Evolutionary conservation across 106 monocot genomes (phyloP).

Genomic region (Cymbidium sinense): DNA sequence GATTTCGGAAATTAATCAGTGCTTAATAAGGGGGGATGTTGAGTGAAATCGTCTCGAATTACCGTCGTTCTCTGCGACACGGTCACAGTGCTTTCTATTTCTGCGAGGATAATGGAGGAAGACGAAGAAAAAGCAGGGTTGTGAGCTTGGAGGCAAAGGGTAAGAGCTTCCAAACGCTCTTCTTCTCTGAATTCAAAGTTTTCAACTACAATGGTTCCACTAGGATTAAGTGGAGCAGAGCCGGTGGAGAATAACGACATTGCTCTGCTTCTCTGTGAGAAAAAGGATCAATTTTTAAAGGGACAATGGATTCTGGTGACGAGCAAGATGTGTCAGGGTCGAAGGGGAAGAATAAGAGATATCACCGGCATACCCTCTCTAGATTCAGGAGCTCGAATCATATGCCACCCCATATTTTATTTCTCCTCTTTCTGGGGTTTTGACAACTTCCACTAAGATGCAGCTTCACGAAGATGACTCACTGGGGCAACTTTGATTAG

Average conservation of each 20-base stretch:
- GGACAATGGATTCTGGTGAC: constrained; percentile 42
- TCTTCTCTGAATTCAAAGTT: no score
- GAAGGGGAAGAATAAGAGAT: constrained; percentile 37
- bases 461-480: no score
- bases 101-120: background rate
- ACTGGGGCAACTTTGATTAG: no score
- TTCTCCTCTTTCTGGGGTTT: background rate
- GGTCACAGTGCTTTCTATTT: background rate
- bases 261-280: constrained; percentile 3
- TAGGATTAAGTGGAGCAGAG: no score
- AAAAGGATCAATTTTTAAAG: constrained; percentile 4
- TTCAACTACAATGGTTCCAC: no score
- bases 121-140: background rate
- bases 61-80: constrained; percentile 7
- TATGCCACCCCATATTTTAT: constrained; percentile 22
- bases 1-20: constrained; percentile 10
- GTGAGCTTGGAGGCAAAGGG: background rate
- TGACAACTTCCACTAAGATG: no score
- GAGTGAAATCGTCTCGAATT: background rate
- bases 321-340: constrained; percentile 36
- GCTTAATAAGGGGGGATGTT: constrained; percentile 15
- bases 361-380: constrained; percentile 56
- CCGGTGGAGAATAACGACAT: background rate
- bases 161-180: background rate
- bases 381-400: constrained; percentile 80